Percentiles rank a stretch among this genome's conserved stretches.
Conservation (phyloP, 164 flowering plant species). For the Berberis vulgaris region DNA sequence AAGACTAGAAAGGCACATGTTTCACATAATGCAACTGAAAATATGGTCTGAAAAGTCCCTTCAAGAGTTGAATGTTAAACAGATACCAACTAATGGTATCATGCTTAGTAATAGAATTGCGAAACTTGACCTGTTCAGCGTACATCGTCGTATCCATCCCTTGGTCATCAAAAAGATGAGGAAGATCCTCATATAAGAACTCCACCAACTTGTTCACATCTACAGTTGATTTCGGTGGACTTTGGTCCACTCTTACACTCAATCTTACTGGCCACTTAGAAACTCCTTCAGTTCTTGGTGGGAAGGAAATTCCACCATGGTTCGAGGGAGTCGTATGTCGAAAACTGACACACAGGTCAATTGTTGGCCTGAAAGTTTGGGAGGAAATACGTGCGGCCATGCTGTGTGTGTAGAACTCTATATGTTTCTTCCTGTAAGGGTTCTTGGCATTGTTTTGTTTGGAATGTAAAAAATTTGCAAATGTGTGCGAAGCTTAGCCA, state of each 20-base stretch:
- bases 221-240: conserved; percentile 29
- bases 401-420: too few species aligned
- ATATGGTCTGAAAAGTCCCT: conserved; percentile 53
- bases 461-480: too few species aligned
- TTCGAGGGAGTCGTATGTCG: conserved; percentile 9
- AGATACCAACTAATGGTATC: conserved; percentile 69
- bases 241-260: conserved; percentile 39
- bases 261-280: conserved; percentile 28
- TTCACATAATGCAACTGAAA: conserved; percentile 71
- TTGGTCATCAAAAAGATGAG: conserved; percentile 88
- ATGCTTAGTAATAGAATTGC: conserved; percentile 90
- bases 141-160: conserved; percentile 84
- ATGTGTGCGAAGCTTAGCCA: conserved; percentile 5
- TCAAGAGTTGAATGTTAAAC: conserved; percentile 68
- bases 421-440: too few species aligned
- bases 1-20: conserved; percentile 36
- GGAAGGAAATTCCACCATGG: conserved; percentile 7
- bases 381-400: conserved; percentile 28
- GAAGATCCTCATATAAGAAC: conserved; percentile 78
- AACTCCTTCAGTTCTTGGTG: conserved; percentile 1
- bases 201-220: conserved; percentile 44
- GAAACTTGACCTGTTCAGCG: conserved; percentile 67
- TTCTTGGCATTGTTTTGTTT: too few species aligned
- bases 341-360: conserved; percentile 9
- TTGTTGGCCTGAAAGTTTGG: conserved; percentile 18